phyloP scores from a whole-genome alignment of 306 rosid species.

The Hippophae rhamnoides region DNA sequence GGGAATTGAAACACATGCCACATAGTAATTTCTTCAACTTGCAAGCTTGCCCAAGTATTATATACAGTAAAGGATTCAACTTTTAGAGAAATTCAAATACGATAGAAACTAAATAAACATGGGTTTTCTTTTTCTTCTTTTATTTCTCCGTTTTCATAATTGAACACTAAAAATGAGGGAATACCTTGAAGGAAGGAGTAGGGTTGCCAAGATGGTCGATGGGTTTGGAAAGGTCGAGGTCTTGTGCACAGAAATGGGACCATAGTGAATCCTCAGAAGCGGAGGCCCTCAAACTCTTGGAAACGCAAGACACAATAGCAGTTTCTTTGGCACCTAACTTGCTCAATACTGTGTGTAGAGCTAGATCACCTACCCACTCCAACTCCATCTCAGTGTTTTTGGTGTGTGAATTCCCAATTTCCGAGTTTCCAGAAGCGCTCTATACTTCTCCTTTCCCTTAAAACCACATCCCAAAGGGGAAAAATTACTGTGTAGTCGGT shows the following conservation, averaged over 20 bases:
- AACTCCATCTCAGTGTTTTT: slow-evolving; percentile 27
- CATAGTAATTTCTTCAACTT: not conserved
- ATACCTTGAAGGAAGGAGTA: slow-evolving; percentile 63
- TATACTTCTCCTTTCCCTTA: no score
- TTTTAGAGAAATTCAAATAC: not conserved
- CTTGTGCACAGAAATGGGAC: slow-evolving; percentile 45
- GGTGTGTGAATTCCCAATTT: no score
- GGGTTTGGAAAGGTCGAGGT: slow-evolving; percentile 43
- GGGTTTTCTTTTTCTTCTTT: not conserved
- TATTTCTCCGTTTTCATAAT: not conserved
- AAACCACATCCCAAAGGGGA: no score
- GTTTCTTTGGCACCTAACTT: slow-evolving; percentile 50
- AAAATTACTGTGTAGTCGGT: no score
- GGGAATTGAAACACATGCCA: not conserved
- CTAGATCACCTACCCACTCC: slow-evolving; percentile 68
- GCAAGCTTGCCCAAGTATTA: not conserved
- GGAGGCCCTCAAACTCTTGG: slow-evolving; percentile 35
- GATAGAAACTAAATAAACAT: not conserved
- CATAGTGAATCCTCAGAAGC: slow-evolving; percentile 69
- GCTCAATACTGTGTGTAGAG: slow-evolving; percentile 29
- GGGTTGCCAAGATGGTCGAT: slow-evolving; percentile 51
- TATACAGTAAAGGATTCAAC: not conserved
- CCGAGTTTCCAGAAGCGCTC: no score
- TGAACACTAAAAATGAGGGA: not conserved
- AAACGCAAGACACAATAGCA: slow-evolving; percentile 46